A percentile compares a stretch with the other conserved stretches of the same genome.
Evolutionary conservation across 1,284 basidiomycete species (phyloP).

Genomic region (Pseudozyma sp.): DNA sequence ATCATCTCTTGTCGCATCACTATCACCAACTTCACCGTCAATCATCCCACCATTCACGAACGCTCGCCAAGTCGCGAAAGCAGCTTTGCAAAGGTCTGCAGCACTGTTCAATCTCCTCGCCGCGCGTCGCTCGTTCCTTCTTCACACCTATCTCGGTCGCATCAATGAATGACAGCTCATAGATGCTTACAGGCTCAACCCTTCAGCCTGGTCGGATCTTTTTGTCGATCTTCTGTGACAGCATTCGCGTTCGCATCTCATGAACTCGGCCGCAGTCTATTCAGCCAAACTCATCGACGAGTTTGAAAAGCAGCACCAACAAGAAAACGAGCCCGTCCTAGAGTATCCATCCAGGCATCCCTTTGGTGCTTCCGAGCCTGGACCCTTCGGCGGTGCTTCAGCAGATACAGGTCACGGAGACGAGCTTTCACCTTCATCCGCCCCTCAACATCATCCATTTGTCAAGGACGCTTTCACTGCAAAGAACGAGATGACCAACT

Average conservation of each 20-base stretch:
- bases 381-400: constrained; percentile 42
- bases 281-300: constrained; percentile 49
- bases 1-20: no score
- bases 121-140: no score
- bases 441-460: not conserved
- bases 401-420: not conserved
- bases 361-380: constrained; percentile 29
- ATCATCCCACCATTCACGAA: no score
- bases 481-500: constrained; percentile 24
- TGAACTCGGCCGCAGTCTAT: constrained; percentile 42
- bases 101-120: no score
- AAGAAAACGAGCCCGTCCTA: not conserved
- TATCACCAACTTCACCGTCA: no score
- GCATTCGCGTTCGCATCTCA: constrained; percentile 2
- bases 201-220: not conserved
- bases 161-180: no score
- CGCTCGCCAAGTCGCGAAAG: no score
- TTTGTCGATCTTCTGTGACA: not conserved
- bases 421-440: not conserved
- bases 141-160: no score
- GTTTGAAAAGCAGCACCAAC: constrained; percentile 37
- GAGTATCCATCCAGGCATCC: constrained; percentile 42
- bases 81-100: no score
- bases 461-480: constrained; percentile 9
- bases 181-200: no score